A percentile compares a stretch with the other conserved stretches of the same genome.
Conservation (phyloP, 148 eudicot species). For the Diospyros lotus region DNA sequence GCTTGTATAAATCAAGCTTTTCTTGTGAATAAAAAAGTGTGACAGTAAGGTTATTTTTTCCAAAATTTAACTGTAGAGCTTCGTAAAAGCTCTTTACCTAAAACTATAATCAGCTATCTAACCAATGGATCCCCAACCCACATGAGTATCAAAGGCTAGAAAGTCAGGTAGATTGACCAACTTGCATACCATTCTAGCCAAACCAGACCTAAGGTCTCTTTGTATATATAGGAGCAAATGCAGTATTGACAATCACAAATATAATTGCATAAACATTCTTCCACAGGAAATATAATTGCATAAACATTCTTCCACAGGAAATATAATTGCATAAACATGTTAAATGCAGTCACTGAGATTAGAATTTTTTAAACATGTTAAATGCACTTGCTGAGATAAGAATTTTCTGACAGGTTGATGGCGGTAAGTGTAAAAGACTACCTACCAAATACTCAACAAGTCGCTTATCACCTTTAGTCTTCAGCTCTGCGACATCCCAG, state of each 20-base stretch:
- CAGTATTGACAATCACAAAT: neutral
- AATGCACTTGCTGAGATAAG: neutral
- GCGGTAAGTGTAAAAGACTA: conserved; percentile 9
- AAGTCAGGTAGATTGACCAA: neutral
- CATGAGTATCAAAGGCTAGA: neutral
- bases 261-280: neutral
- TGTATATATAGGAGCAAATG: neutral
- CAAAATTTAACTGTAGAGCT: too few species aligned
- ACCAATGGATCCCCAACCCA: neutral
- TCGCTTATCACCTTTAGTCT: conserved; percentile 51
- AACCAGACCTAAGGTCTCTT: neutral
- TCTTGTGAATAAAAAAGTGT: too few species aligned
- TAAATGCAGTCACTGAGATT: too few species aligned
- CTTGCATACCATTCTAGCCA: neutral
- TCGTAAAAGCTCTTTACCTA: neutral
- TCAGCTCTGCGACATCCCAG: conserved; percentile 93
- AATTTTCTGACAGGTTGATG: neutral
- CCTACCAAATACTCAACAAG: conserved; percentile 87
- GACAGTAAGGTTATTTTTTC: too few species aligned
- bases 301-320: neutral
- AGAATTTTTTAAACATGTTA: neutral
- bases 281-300: neutral
- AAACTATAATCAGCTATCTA: neutral
- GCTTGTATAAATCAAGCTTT: too few species aligned
- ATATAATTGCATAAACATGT: too few species aligned